Conservation (phyloP, 768 basidiomycete genomes). For the Amanita pallidorosea region DNA sequence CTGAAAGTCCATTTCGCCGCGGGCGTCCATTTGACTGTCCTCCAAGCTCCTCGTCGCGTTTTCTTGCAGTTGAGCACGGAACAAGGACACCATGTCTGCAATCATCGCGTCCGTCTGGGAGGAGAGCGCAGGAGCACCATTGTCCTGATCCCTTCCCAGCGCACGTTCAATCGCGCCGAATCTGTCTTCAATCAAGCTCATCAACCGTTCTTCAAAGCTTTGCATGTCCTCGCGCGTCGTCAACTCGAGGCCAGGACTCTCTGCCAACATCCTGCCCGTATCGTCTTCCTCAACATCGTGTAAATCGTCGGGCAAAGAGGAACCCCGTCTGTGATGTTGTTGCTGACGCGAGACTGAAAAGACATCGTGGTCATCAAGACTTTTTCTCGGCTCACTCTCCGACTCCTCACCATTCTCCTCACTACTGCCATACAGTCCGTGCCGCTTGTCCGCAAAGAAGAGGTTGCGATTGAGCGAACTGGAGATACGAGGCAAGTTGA, state of each 20-base stretch:
- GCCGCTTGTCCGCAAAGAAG: conserved; percentile 38
- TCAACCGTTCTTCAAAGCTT: conserved; percentile 50
- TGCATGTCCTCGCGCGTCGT: conserved; percentile 48
- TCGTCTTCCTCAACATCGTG: conserved; percentile 33
- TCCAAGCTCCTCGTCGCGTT: conserved; percentile 46
- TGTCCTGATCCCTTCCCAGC: conserved; percentile 11
- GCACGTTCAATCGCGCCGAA: conserved; percentile 39
- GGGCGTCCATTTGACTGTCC: conserved; percentile 58
- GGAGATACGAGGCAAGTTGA: conserved; percentile 59
- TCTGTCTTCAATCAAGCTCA: conserved; percentile 60
- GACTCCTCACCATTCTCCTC: background rate
- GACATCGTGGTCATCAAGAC: conserved; percentile 22
- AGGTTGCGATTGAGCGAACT: conserved; percentile 42
- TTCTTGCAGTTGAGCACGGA: conserved; percentile 58
- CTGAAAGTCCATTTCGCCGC: conserved; percentile 72
- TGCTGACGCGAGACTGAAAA: conserved; percentile 18
- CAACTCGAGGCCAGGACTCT: conserved; percentile 15
- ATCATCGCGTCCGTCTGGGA: conserved; percentile 52
- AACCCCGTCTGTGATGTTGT: conserved; percentile 35
- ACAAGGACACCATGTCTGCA: conserved; percentile 53
- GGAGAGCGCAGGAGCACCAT: conserved; percentile 18
- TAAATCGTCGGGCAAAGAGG: conserved; percentile 47
- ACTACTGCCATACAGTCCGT: conserved; percentile 10
- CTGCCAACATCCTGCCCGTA: background rate
- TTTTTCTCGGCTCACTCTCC: background rate